Percentiles rank a stretch among this genome's conserved stretches.
These are phyloP conservation scores for Thinopyrum elongatum DNA, from an alignment of 176 grass and related monocot species.

Conservation along the genomic window DNA sequence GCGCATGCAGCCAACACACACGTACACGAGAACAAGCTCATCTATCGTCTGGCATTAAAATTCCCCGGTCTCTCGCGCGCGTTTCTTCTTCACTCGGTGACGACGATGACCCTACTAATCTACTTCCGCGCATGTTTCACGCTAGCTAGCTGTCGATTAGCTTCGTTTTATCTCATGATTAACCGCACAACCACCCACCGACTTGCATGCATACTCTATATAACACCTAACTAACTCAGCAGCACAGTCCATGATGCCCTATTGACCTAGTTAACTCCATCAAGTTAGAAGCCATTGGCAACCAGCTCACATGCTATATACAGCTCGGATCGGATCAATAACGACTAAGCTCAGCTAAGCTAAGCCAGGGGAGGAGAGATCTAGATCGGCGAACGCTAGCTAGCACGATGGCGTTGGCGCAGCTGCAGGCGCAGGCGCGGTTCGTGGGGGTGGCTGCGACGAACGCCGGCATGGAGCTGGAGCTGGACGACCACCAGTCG, in stretches of 20 bases:
- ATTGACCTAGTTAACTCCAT: too few species aligned
- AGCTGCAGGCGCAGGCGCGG: slow-evolving; percentile 33
- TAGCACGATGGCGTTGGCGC: slow-evolving; percentile 6
- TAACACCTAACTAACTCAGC: neutral
- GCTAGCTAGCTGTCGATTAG: neutral
- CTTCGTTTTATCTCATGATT: neutral
- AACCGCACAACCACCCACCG: neutral
- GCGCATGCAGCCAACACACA: too few species aligned
- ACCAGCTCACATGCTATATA: too few species aligned
- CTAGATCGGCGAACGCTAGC: too few species aligned
- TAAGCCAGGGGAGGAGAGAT: neutral
- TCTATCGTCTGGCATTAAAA: neutral
- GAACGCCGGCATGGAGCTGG: slow-evolving; percentile 19
- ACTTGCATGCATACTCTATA: neutral
- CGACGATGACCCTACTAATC: neutral
- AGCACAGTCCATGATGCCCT: neutral
- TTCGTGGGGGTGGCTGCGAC: slow-evolving; percentile 31
- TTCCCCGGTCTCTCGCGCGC: too few species aligned
- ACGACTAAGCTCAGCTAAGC: neutral
- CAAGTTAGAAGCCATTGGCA: too few species aligned
- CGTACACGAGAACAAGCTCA: neutral
- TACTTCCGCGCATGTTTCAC: neutral
- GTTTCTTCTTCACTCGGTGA: neutral
- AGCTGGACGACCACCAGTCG: slow-evolving; percentile 40
- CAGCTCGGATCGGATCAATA: neutral